phyloP scores from a whole-genome alignment of 148 eudicot genomes.

The Simmondsia chinensis region DNA sequence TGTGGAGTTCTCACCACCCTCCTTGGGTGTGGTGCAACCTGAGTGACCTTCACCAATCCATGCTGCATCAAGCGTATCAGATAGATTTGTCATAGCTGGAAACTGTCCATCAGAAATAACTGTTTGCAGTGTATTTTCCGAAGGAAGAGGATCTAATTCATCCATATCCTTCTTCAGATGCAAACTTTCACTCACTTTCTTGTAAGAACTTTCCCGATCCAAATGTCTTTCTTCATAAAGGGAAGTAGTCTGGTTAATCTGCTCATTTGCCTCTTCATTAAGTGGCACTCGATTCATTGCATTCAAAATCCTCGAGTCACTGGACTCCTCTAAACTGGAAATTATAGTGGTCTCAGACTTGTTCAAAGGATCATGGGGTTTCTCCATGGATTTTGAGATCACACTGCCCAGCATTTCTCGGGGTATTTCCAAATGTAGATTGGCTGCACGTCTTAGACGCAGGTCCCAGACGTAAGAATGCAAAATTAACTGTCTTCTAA shows the following conservation, averaged over 20 bases:
- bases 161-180: slow-evolving; percentile 13
- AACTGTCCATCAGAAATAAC: slow-evolving; percentile 50
- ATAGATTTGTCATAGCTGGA: slow-evolving; percentile 33
- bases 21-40: slow-evolving; percentile 21
- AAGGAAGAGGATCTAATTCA: slow-evolving; percentile 21
- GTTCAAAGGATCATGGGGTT: slow-evolving; percentile 11
- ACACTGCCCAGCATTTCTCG: slow-evolving; percentile 11
- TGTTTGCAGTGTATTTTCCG: slow-evolving; percentile 26
- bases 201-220: slow-evolving; percentile 12
- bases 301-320: slow-evolving; percentile 17
- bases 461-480: slow-evolving; percentile 90
- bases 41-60: slow-evolving; percentile 66
- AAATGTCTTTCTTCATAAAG: slow-evolving; percentile 13
- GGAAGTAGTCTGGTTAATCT: slow-evolving; percentile 13
- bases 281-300: slow-evolving; percentile 8
- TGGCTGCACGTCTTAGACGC: slow-evolving; percentile 57
- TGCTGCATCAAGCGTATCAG: slow-evolving; percentile 76
- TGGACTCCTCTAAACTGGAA: slow-evolving; percentile 10
- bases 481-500: slow-evolving; percentile 62
- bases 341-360: slow-evolving; percentile 9
- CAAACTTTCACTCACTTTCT: slow-evolving; percentile 15
- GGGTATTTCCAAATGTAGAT: slow-evolving; percentile 22
- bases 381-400: slow-evolving; percentile 19
- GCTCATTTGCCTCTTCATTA: slow-evolving; percentile 18
- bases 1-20: slow-evolving; percentile 28